Evolutionary conservation across 2,329 filamentous ascomycete species (phyloP).

Genomic region (Colletotrichum cuscutae): DNA sequence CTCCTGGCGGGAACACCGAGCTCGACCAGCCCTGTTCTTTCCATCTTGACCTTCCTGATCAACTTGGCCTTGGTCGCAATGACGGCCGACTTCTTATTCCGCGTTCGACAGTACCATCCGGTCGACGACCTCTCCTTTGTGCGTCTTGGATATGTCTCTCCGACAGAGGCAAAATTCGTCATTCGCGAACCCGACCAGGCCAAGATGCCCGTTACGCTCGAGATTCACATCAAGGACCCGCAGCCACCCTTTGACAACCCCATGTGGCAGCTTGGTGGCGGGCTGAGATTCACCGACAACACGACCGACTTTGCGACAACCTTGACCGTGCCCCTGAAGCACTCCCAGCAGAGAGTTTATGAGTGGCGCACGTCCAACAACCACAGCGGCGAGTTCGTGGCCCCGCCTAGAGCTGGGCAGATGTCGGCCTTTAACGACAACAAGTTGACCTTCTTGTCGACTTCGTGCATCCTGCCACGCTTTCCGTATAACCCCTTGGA

Average conservation of each 20-base stretch:
- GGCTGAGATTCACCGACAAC: slow-evolving; percentile 73
- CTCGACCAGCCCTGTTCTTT: slow-evolving; percentile 73
- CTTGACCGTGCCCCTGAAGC: slow-evolving; percentile 70
- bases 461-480: slow-evolving; percentile 90
- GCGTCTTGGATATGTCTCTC: slow-evolving; percentile 86
- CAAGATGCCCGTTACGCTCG: slow-evolving; percentile 80
- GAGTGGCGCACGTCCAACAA: slow-evolving; percentile 90
- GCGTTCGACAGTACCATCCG: slow-evolving; percentile 75
- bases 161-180: slow-evolving; percentile 81
- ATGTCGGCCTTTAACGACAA: slow-evolving; percentile 69
- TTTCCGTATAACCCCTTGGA: slow-evolving; percentile 90
- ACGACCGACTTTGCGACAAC: slow-evolving; percentile 85
- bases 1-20: slow-evolving; percentile 82
- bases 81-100: slow-evolving; percentile 81
- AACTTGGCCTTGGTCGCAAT: slow-evolving; percentile 77
- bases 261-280: slow-evolving; percentile 75
- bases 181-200: slow-evolving; percentile 83
- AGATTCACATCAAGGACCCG: slow-evolving; percentile 67
- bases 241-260: slow-evolving; percentile 63
- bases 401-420: slow-evolving; percentile 77
- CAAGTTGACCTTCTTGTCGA: slow-evolving; percentile 89
- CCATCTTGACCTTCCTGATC: slow-evolving; percentile 74
- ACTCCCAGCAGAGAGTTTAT: slow-evolving; percentile 79
- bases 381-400: slow-evolving; percentile 82
- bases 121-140: slow-evolving; percentile 84